Base-by-base conservation (phyloP, 495 filamentous ascomycete genomes). In the Trichoderma virens region DNA sequence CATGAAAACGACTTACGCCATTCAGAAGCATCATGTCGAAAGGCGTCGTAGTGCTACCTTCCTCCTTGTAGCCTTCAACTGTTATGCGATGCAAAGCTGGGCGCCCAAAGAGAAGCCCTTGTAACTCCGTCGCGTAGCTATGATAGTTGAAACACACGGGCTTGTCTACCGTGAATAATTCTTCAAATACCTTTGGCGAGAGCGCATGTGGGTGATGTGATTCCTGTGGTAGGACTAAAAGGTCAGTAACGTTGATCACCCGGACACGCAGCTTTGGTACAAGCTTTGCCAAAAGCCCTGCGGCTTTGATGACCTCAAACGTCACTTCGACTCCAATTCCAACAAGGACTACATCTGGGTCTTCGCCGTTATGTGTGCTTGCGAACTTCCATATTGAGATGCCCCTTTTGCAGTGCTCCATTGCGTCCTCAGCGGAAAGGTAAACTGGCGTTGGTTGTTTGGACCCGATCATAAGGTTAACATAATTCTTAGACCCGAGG, bases 11-110 rank as follows among this genome's bases (percentile, higher is more conserved):
- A 5, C 80, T 86, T 13, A 87, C 84, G 18, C 78, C 67, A 64
- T 91, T 92, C 41, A 81, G 70, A 13, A 90, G 73, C 86, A 90
- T 85, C 88, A 90, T 90, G 64, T 90, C 85, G 67, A 90, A 89
- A 5, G 86, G 88, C 11, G 86, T 91, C 0, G 87, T 91, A 0
- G 86, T 90, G 62, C 78, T 84, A 4, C 89, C 88, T 69, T 91
- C 87, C 70, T 91, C 88, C 0, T 76, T 77, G 67, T 92, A 91
- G 4, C 84, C 85, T n/a, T 75, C 79, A 35, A 90, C 81, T 3
- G 68, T 79, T 54, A 87, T 79, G 6, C 85, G 76, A 13, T 82
- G 75, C 7, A 83, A 65, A 23, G 71, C 68, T 0, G 74, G 75
- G 1, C 86, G 78, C 1, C 86, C 85, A 70, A 90, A 89, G 2